These are phyloP conservation scores for Ophiocordyceps sinensis DNA, from an alignment of 2,329 filamentous ascomycete species.

Conservation along the genomic window DNA sequence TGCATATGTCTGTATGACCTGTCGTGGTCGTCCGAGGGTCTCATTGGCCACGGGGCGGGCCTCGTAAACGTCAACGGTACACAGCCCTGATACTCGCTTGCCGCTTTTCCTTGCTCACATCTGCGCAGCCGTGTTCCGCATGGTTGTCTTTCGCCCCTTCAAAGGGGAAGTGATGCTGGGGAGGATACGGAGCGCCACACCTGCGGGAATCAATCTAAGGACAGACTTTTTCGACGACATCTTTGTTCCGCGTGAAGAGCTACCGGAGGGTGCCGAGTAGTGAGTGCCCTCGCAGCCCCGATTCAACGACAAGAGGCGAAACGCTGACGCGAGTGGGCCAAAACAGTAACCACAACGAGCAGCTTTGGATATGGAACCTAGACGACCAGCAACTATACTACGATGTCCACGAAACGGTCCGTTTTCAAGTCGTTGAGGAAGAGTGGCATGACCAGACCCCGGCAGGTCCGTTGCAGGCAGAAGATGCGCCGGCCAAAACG, in stretches of 20 bases:
- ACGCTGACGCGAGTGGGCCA: not conserved
- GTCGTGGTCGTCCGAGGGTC: constrained; percentile 74
- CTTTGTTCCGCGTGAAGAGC: constrained; percentile 57
- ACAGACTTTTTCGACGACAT: constrained; percentile 94
- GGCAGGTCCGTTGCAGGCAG: constrained; percentile 46
- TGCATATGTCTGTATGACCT: constrained; percentile 91
- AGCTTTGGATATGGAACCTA: constrained; percentile 73
- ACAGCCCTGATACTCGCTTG: not conserved
- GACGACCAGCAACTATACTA: constrained; percentile 68
- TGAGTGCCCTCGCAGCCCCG: constrained; percentile 24
- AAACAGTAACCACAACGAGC: constrained; percentile 55
- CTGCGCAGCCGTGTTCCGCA: constrained; percentile 66
- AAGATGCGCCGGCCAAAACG: constrained; percentile 46
- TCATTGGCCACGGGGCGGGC: constrained; percentile 86
- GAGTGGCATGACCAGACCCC: constrained; percentile 84
- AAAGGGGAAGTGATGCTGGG: constrained; percentile 85
- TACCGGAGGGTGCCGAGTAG: constrained; percentile 67
- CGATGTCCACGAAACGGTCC: constrained; percentile 78
- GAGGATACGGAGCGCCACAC: constrained; percentile 61
- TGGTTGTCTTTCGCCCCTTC: constrained; percentile 91
- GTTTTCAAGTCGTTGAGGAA: constrained; percentile 75
- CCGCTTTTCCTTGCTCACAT: not conserved
- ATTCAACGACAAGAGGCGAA: not conserved
- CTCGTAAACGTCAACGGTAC: constrained; percentile 87
- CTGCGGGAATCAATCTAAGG: constrained; percentile 61